phyloP scores from a whole-genome alignment of 2,329 filamentous ascomycete species.

The Bipolaris oryzae region DNA sequence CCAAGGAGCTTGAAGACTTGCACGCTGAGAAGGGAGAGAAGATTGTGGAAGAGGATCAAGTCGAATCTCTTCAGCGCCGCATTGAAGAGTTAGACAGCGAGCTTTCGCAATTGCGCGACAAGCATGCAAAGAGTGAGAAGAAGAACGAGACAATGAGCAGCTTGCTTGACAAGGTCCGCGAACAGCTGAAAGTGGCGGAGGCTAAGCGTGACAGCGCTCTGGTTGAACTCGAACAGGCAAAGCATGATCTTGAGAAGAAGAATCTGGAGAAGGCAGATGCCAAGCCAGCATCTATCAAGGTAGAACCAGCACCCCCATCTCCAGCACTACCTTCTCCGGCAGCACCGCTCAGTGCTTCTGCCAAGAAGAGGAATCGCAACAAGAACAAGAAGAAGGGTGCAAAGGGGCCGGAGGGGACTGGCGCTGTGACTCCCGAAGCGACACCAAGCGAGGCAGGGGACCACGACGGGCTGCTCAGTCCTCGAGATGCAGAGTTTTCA shows the following conservation, averaged over 20 bases:
- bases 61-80: constrained; percentile 35
- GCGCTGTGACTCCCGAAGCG: constrained; percentile 46
- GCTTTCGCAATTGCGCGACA: constrained; percentile 36
- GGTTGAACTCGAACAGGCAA: constrained; percentile 47
- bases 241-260: constrained; percentile 37
- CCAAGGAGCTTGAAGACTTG: constrained; percentile 58
- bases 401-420: constrained; percentile 47
- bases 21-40: constrained; percentile 41
- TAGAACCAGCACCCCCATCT: constrained; percentile 19
- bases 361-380: constrained; percentile 76
- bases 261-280: constrained; percentile 19
- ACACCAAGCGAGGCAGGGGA: constrained; percentile 49
- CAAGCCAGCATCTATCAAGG: constrained; percentile 7
- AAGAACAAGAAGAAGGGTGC: constrained; percentile 84
- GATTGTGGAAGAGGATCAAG: constrained; percentile 37
- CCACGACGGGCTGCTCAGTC: constrained; percentile 40
- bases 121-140: constrained; percentile 55
- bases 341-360: constrained; percentile 44
- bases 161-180: constrained; percentile 61
- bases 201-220: constrained; percentile 55
- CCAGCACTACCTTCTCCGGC: constrained; percentile 25
- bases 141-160: constrained; percentile 60
- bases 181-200: constrained; percentile 61
- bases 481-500: constrained; percentile 53
- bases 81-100: constrained; percentile 42